These are phyloP conservation scores for Colletotrichum sp. DNA, from an alignment of 2,329 filamentous ascomycete genomes.

Conservation along the genomic window DNA sequence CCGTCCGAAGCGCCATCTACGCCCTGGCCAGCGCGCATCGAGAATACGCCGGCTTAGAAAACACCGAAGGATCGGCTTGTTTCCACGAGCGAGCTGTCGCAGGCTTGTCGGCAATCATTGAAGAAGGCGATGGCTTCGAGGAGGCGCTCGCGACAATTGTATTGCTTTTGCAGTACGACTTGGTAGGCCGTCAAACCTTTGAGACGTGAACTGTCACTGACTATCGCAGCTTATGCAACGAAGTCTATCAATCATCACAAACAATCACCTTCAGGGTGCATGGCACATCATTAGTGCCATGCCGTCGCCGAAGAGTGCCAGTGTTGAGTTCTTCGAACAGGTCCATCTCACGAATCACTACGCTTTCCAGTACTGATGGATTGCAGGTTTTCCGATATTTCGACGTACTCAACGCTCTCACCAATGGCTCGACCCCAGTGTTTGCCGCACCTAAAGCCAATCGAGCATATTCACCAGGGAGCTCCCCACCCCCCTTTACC, in stretches of 20 bases:
- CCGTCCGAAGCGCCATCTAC: slow-evolving; percentile 16
- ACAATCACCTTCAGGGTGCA: slow-evolving; percentile 12
- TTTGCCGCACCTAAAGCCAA: neutral
- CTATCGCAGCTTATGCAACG: slow-evolving; percentile 6
- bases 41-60: slow-evolving; percentile 2
- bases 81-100: slow-evolving; percentile 15
- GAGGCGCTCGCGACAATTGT: slow-evolving; percentile 16
- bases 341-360: neutral
- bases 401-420: slow-evolving; percentile 17
- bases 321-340: slow-evolving; percentile 16
- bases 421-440: neutral
- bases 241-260: neutral
- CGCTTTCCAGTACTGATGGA: neutral
- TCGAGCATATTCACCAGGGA: slow-evolving; percentile 1
- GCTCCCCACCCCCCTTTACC: neutral
- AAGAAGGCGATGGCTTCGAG: slow-evolving; percentile 17
- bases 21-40: slow-evolving; percentile 18
- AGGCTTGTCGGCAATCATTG: slow-evolving; percentile 1
- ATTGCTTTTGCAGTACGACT: slow-evolving; percentile 15
- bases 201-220: neutral
- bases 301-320: neutral
- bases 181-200: neutral
- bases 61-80: slow-evolving; percentile 7
- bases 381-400: slow-evolving; percentile 19
- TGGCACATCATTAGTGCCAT: slow-evolving; percentile 12